These are phyloP conservation scores for Salix udensis DNA, from an alignment of 345 rosid species.

Conservation along the genomic window DNA sequence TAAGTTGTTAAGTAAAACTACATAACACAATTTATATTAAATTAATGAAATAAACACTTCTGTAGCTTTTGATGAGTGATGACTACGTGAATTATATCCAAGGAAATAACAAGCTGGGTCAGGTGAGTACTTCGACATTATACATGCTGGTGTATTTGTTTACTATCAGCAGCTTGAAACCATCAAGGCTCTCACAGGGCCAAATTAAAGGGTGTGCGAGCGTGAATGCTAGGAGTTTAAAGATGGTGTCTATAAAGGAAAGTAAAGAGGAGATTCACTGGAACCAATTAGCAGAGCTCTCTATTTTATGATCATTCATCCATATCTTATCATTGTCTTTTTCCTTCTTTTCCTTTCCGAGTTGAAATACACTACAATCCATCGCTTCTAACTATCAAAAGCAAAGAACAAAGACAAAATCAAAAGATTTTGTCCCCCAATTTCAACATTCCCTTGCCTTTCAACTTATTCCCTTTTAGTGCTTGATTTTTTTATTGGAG, in stretches of 20 bases:
- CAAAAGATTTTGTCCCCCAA: constrained; percentile 37
- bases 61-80: too few relatives aligned
- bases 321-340: constrained; percentile 12
- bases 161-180: background rate
- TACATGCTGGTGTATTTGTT: background rate
- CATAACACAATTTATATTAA: too few relatives aligned
- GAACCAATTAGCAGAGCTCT: constrained; percentile 13
- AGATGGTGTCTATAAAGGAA: constrained; percentile 16
- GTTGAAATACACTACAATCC: constrained; percentile 31
- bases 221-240: constrained; percentile 17
- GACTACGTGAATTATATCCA: too few relatives aligned
- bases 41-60: too few relatives aligned
- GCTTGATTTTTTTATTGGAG: constrained; percentile 27
- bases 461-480: constrained; percentile 9
- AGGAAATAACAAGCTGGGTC: background rate
- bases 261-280: constrained; percentile 20
- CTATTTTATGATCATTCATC: background rate
- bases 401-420: constrained; percentile 36
- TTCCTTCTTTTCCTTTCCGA: constrained; percentile 2
- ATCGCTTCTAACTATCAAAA: constrained; percentile 26
- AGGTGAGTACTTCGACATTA: background rate
- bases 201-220: constrained; percentile 19
- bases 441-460: constrained; percentile 32
- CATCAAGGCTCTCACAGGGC: constrained; percentile 6
- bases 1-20: too few relatives aligned